Percentiles rank a stretch among this genome's conserved stretches.
Evolutionary conservation across 805 yeast genomes (phyloP).

Genomic region (Saccharomycopsis sp.): DNA sequence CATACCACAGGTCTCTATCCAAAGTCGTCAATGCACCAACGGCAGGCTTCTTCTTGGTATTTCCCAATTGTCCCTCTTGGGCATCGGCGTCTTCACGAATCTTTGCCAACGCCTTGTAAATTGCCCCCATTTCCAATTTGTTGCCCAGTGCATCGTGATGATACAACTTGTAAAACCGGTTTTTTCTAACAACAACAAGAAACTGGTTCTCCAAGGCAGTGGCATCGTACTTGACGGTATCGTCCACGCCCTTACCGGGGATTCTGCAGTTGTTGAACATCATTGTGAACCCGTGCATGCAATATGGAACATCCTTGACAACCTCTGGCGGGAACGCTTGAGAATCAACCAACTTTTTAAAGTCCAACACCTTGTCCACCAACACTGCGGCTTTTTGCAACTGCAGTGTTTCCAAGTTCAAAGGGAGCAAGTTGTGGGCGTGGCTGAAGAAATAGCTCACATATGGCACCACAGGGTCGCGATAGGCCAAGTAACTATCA

Average conservation of each 20-base stretch:
- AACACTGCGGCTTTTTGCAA: slow-evolving; percentile 69
- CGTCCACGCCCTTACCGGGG: slow-evolving; percentile 59
- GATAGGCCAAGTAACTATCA: slow-evolving; percentile 80
- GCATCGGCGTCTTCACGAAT: slow-evolving; percentile 30
- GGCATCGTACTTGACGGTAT: slow-evolving; percentile 41
- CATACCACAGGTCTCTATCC: slow-evolving; percentile 76
- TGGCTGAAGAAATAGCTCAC: slow-evolving; percentile 87
- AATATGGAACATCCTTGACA: slow-evolving; percentile 68
- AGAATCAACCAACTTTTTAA: slow-evolving; percentile 54
- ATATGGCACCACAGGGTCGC: slow-evolving; percentile 92
- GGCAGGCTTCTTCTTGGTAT: slow-evolving; percentile 30
- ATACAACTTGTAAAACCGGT: slow-evolving; percentile 69
- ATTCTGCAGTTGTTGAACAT: slow-evolving; percentile 87
- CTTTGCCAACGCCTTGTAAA: slow-evolving; percentile 49
- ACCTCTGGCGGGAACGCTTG: slow-evolving; percentile 75
- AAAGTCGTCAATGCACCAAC: slow-evolving; percentile 75
- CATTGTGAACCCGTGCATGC: slow-evolving; percentile 86
- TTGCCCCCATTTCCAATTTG: slow-evolving; percentile 37
- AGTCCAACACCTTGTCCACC: slow-evolving; percentile 56
- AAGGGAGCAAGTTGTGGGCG: slow-evolving; percentile 47
- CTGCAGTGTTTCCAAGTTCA: slow-evolving; percentile 49
- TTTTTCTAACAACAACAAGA: slow-evolving; percentile 63
- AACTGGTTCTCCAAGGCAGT: slow-evolving; percentile 44
- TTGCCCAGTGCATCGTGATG: slow-evolving; percentile 42
- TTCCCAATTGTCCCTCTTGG: slow-evolving; percentile 17